phyloP scores from a whole-genome alignment of 2,329 filamentous ascomycete species.

The Leptographium wingfieldii region DNA sequence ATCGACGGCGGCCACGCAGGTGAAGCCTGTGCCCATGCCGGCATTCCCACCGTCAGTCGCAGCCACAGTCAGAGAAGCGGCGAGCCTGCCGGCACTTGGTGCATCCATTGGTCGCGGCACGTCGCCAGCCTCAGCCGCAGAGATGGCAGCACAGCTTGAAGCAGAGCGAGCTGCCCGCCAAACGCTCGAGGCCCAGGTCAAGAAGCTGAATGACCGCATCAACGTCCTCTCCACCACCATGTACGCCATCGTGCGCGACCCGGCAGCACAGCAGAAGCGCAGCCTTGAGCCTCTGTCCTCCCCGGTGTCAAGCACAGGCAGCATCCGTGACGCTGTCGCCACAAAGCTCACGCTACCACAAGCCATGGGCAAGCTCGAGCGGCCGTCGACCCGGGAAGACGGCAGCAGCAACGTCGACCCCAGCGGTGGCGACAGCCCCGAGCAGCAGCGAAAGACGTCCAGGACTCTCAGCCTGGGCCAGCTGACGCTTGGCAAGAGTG shows the following conservation, averaged over 20 bases:
- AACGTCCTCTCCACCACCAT: conserved; percentile 32
- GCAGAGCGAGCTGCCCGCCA: conserved; percentile 43
- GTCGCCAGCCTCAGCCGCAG: conserved; percentile 32
- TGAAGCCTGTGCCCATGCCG: conserved; percentile 12
- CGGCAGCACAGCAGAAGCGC: conserved; percentile 20
- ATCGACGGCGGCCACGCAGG: conserved; percentile 19
- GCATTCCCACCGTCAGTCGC: too few species aligned
- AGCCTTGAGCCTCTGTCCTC: conserved; percentile 15
- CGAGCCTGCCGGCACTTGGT: conserved; percentile 29
- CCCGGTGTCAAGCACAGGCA: conserved; percentile 4
- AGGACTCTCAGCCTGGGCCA: conserved; percentile 53
- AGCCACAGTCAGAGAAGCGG: conserved; percentile 32
- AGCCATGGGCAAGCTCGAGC: not conserved
- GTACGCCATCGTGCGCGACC: conserved; percentile 22
- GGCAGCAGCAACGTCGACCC: conserved; percentile 17
- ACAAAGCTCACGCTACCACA: conserved; percentile 8
- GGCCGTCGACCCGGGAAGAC: conserved; percentile 4
- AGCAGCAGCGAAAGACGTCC: conserved; percentile 38
- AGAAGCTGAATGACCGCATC: conserved; percentile 36
- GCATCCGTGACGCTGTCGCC: conserved; percentile 6
- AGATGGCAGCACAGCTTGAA: conserved; percentile 39
- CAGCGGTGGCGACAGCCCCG: conserved; percentile 18
- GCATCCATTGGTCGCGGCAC: conserved; percentile 14
- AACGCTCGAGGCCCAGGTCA: conserved; percentile 43
- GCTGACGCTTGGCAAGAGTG: conserved; percentile 28